These are phyloP conservation scores for Botryotinia globosa DNA, from an alignment of 2,329 filamentous ascomycete genomes.

Conservation along the genomic window DNA sequence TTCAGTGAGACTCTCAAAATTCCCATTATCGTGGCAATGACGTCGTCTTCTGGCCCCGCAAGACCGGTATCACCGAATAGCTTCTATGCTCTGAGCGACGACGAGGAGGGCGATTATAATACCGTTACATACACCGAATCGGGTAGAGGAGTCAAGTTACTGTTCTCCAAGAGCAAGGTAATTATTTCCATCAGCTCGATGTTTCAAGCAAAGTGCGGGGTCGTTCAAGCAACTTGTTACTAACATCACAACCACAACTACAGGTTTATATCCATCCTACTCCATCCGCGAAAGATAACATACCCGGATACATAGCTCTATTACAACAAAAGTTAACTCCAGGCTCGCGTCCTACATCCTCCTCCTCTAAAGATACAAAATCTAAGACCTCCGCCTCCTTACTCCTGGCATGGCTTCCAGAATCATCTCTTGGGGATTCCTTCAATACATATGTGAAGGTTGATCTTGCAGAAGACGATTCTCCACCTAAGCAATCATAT, in stretches of 20 bases:
- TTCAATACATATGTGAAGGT: constrained; percentile 93
- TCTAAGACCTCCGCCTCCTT: constrained; percentile 65
- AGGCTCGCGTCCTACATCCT: constrained; percentile 31
- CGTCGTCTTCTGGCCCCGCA: constrained; percentile 34
- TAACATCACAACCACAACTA: constrained; percentile 28
- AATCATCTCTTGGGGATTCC: constrained; percentile 80
- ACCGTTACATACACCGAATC: constrained; percentile 79
- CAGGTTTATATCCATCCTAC: constrained; percentile 96
- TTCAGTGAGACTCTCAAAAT: neutral
- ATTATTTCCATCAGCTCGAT: constrained; percentile 27
- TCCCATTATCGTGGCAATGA: constrained; percentile 29
- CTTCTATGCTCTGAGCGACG: constrained; percentile 94
- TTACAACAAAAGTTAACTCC: constrained; percentile 75
- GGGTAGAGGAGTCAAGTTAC: constrained; percentile 82
- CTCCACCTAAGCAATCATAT: constrained; percentile 79
- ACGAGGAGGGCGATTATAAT: constrained; percentile 92
- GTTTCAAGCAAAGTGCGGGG: constrained; percentile 19
- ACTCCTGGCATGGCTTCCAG: constrained; percentile 89
- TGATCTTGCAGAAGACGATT: constrained; percentile 77
- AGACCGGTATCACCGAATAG: constrained; percentile 70
- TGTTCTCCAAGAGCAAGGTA: constrained; percentile 96
- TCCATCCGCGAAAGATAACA: constrained; percentile 91
- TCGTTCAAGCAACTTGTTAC: constrained; percentile 6
- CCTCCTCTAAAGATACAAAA: constrained; percentile 43
- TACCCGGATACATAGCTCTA: constrained; percentile 87